phyloP scores from a whole-genome alignment of 2,329 filamentous ascomycete species.

The Akanthomyces uredinophilus region DNA sequence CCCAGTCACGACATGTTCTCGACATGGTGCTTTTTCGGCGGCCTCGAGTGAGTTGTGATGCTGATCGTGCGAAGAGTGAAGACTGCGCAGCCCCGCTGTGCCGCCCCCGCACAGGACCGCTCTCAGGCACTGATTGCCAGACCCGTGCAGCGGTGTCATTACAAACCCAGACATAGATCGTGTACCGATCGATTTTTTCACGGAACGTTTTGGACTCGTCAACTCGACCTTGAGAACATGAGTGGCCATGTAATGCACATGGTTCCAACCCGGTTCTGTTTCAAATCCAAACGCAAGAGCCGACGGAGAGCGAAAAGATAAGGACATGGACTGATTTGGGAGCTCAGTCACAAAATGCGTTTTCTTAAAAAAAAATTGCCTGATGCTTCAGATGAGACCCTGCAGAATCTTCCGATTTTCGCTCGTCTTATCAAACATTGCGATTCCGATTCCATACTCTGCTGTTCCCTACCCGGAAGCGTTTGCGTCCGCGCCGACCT shows the following conservation, averaged over 20 bases:
- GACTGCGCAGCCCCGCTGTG: neutral
- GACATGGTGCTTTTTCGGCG: neutral
- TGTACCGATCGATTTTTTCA: no score
- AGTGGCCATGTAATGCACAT: no score
- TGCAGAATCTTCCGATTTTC: neutral
- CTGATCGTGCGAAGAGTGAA: neutral
- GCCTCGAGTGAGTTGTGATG: neutral
- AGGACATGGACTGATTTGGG: neutral
- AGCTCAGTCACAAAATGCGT: neutral
- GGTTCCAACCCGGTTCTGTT: no score
- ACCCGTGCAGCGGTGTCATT: no score
- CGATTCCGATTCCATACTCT: constrained; percentile 7
- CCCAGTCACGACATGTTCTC: neutral
- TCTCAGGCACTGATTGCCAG: no score
- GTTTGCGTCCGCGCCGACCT: neutral
- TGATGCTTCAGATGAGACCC: neutral
- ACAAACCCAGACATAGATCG: no score
- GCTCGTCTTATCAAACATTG: neutral
- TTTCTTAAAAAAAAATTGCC: neutral
- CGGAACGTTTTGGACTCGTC: no score
- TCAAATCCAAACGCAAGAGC: neutral
- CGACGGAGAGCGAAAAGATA: neutral
- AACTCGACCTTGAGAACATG: no score
- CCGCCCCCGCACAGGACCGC: neutral
- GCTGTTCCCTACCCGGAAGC: neutral